Percentiles rank a stretch among this genome's conserved stretches.
Evolutionary conservation across 2,329 filamentous ascomycete species (phyloP).

Genomic region (Trichoderma asperellum): DNA sequence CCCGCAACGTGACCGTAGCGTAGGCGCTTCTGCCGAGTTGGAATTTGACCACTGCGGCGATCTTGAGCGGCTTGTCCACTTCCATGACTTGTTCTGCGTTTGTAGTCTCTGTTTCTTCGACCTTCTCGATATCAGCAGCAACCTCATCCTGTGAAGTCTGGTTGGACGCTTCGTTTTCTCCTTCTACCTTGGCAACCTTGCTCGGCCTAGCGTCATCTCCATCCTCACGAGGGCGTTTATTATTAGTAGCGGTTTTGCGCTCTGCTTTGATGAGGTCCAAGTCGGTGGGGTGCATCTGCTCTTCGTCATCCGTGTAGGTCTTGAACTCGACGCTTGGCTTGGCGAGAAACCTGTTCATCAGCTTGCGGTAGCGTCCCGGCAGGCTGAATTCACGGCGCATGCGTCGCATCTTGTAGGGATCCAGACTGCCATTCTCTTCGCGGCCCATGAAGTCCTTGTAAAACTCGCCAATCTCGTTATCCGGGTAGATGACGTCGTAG

Average conservation of each 20-base stretch:
- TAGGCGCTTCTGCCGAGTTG: conserved; percentile 80
- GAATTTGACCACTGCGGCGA: conserved; percentile 73
- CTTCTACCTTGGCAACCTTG: conserved; percentile 32
- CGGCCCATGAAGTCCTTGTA: conserved; percentile 86
- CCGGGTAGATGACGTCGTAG: conserved; percentile 84
- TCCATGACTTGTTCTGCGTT: conserved; percentile 32
- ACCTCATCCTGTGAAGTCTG: neutral
- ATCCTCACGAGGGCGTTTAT: conserved; percentile 32
- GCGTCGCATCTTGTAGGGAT: conserved; percentile 86
- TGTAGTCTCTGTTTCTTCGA: conserved; percentile 26
- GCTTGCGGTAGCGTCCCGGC: conserved; percentile 83
- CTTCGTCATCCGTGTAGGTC: conserved; percentile 68
- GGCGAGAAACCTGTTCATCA: conserved; percentile 73
- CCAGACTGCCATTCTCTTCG: conserved; percentile 74
- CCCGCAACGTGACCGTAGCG: conserved; percentile 80
- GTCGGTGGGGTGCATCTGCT: conserved; percentile 91
- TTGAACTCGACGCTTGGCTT: conserved; percentile 69
- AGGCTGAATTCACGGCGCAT: conserved; percentile 86
- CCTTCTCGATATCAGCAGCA: neutral
- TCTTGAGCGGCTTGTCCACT: conserved; percentile 45
- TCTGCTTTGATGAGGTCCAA: conserved; percentile 65
- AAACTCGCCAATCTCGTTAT: conserved; percentile 80
- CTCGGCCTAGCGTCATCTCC: conserved; percentile 28
- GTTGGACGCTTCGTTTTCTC: neutral
- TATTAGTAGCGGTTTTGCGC: neutral